Evolutionary conservation across 1,139 yeast species (phyloP).

Genomic region (Candida smagusa): DNA sequence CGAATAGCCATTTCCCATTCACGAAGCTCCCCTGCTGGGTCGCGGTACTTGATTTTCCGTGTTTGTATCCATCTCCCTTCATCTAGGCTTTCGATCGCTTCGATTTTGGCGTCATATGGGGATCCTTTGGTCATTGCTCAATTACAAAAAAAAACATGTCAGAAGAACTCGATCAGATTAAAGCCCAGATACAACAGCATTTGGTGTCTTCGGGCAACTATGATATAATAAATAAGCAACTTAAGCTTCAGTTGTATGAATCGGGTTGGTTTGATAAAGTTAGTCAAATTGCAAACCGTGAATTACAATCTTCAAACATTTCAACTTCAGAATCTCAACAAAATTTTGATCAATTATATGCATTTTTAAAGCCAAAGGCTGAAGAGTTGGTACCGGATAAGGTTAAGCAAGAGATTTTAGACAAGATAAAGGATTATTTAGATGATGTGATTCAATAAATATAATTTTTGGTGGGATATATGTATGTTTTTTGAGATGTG

Average conservation of each 20-base stretch:
- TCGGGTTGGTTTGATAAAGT: conserved; percentile 88
- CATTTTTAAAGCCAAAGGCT: conserved; percentile 61
- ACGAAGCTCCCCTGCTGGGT: conserved; percentile 62
- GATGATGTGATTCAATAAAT: conserved; percentile 45
- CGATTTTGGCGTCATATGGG: conserved; percentile 34
- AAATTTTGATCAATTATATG: conserved; percentile 53
- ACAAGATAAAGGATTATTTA: conserved; percentile 58
- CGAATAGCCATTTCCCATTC: conserved; percentile 94
- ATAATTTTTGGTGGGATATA: too few species aligned
- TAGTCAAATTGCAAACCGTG: conserved; percentile 49
- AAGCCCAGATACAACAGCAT: conserved; percentile 64
- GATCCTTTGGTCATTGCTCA: conserved; percentile 21
- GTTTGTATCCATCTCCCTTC: conserved; percentile 48
- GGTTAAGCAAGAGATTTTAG: conserved; percentile 58
- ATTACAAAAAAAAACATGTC: conserved; percentile 12
- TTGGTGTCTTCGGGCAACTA: conserved; percentile 78
- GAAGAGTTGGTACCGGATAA: conserved; percentile 65
- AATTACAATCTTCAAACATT: conserved; percentile 27
- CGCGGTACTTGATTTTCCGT: conserved; percentile 61
- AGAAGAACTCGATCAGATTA: conserved; percentile 49
- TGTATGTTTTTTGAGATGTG: too few species aligned
- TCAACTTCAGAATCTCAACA: conserved; percentile 36
- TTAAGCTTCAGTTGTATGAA: conserved; percentile 65
- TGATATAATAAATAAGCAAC: conserved; percentile 58
- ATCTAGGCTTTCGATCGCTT: conserved; percentile 25